Conservation (phyloP, 768 basidiomycete genomes). For the Lentinula sp. region DNA sequence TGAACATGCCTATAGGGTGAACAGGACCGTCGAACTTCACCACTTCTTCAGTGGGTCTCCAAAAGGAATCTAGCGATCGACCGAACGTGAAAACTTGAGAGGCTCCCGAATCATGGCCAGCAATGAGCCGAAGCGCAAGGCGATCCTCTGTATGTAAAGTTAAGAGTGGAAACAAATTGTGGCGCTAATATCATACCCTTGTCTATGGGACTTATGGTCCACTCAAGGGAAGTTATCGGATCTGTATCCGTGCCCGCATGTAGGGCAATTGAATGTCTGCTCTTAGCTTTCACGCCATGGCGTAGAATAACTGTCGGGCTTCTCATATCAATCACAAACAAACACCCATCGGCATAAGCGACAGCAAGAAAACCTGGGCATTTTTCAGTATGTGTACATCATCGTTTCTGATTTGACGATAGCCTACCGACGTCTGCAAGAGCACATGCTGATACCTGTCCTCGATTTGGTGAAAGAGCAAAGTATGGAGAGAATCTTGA, state of each 20-base stretch:
- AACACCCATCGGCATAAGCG: slow-evolving; percentile 51
- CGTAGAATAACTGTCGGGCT: slow-evolving; percentile 64
- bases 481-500: slow-evolving; percentile 57
- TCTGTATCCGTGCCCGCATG: slow-evolving; percentile 30
- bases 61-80: slow-evolving; percentile 29
- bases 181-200: slow-evolving; percentile 32
- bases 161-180: neutral
- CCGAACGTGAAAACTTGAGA: slow-evolving; percentile 52
- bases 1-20: slow-evolving; percentile 41
- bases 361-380: slow-evolving; percentile 69
- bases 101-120: slow-evolving; percentile 49
- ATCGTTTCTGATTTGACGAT: neutral
- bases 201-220: slow-evolving; percentile 56
- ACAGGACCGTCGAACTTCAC: slow-evolving; percentile 32
- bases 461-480: slow-evolving; percentile 43
- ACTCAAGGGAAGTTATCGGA: slow-evolving; percentile 49
- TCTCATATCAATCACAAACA: slow-evolving; percentile 69
- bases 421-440: slow-evolving; percentile 69
- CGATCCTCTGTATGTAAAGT: neutral
- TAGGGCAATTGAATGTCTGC: slow-evolving; percentile 26
- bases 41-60: slow-evolving; percentile 27
- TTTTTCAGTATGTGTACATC: neutral
- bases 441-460: slow-evolving; percentile 48
- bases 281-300: slow-evolving; percentile 33
- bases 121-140: slow-evolving; percentile 47